These are phyloP conservation scores for Yarrowia porcina DNA, from an alignment of 805 yeast species.

Conservation along the genomic window DNA sequence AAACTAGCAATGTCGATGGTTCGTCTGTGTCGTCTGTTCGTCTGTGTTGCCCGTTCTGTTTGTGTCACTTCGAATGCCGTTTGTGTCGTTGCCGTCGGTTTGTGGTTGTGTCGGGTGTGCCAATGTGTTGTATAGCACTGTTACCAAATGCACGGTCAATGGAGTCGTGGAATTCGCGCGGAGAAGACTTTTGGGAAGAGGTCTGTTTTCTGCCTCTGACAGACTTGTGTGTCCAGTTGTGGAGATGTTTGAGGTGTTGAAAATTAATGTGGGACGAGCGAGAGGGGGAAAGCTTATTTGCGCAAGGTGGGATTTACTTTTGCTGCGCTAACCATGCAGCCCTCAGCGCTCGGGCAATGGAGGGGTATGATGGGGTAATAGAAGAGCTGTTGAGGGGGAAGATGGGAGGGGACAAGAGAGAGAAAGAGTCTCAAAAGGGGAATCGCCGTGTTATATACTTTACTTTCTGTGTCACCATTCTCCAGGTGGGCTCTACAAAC, in stretches of 20 bases:
- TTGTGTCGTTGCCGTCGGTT: not conserved
- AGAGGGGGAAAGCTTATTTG: conserved; percentile 25
- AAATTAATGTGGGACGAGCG: conserved; percentile 25
- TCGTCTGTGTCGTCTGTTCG: no score
- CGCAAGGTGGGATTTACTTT: conserved; percentile 21
- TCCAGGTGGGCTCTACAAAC: no score
- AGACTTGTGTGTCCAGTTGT: conserved; percentile 6
- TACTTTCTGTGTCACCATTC: no score
- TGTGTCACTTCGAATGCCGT: not conserved
- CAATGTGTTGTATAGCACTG: no score
- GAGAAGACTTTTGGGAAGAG: no score
- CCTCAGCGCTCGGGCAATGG: not conserved
- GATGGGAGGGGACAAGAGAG: no score
- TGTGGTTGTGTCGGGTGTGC: no score
- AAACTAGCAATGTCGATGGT: no score
- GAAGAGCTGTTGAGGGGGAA: not conserved
- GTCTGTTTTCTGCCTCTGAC: not conserved
- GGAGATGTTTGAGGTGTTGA: conserved; percentile 15
- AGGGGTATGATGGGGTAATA: not conserved
- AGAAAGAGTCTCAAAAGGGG: no score
- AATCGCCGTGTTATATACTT: not conserved
- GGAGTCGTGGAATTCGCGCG: no score
- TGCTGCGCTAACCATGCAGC: conserved; percentile 17
- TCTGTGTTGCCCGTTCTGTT: no score
- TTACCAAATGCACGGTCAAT: no score